These are phyloP conservation scores for Aspergillus egyptiacus DNA, from an alignment of 495 filamentous ascomycete genomes.

Conservation along the genomic window DNA sequence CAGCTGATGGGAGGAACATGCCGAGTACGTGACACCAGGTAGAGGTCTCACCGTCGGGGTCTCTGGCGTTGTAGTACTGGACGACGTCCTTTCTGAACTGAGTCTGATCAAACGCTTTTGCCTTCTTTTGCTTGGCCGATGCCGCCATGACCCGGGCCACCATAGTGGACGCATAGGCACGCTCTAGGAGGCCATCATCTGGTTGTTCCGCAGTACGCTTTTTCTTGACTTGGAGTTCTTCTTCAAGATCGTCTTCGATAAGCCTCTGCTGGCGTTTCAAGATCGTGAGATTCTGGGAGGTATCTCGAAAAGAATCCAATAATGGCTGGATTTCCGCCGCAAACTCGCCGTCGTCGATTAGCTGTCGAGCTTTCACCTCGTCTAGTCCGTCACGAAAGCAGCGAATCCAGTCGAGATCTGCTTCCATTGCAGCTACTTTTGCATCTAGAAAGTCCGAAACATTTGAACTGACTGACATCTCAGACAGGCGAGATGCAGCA, in stretches of 20 bases:
- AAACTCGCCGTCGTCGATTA: background rate
- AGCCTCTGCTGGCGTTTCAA: background rate
- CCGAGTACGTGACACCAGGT: conserved; percentile 14
- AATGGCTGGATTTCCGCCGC: background rate
- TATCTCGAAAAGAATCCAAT: too few relatives aligned
- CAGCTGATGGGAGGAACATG: background rate
- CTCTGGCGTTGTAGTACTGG: background rate
- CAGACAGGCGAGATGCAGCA: background rate
- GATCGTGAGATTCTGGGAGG: background rate
- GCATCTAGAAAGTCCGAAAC: background rate
- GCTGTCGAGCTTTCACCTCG: background rate
- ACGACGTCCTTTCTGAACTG: conserved; percentile 8
- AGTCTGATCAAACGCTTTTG: conserved; percentile 1
- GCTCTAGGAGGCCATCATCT: conserved; percentile 7
- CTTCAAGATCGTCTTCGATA: background rate
- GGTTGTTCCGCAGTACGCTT: background rate
- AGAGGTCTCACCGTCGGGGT: too few relatives aligned
- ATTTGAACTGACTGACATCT: background rate
- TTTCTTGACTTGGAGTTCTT: conserved; percentile 4
- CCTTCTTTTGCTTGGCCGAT: conserved; percentile 3
- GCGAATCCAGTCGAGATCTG: background rate
- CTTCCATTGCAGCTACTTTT: background rate
- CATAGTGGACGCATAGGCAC: conserved; percentile 12
- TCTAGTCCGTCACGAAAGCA: background rate
- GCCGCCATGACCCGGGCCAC: conserved; percentile 14